Base-by-base conservation (phyloP, 768 basidiomycete genomes). In the Lepiota venenata region DNA sequence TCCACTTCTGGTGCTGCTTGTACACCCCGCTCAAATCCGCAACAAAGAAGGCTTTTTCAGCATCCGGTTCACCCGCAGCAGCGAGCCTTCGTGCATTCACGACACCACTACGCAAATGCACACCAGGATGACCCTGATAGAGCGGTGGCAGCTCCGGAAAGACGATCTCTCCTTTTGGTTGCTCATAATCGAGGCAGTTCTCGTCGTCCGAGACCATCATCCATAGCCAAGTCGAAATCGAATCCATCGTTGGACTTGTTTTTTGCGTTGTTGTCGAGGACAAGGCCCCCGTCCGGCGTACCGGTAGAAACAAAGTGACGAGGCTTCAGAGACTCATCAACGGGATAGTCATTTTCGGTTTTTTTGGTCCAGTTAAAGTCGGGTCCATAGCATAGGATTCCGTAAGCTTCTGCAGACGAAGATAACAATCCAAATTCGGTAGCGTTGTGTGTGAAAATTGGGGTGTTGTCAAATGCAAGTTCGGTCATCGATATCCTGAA, bases 11-110 rank as follows among this genome's bases (percentile, higher is more conserved):
- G 63, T 93, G 88, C 66, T 96, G 93, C 50, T 73, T 74, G 68
- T 90, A 97, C 4, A 98, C 88, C 60, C 87, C 81, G 61, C 87
- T 83, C 40, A 99, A 84, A 69, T 99, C 97, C 10, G 90, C 93
- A 10, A 97, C 95, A 63, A 98, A 98, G 70, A 98, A 98, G 6
- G 97, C 96, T 55, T 85, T 86, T 72, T 98, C 97, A 10, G 93
- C 88, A 63, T 92, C 85, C 16, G 77, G 77, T 58, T 80, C 78
- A 55, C 80, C 74, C 21, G 74, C 76, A 32, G 77, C 76, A 16
- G 77, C 71, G 29, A 77, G 73, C 51, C 73, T 72, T 4, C 78
- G 73, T 0, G 87, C 84, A 22, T 77, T 75, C 74, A 91, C 84
- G 50, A 93, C 80, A n/a, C 88, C 88, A 58, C 82, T 82, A 44